phyloP scores from a whole-genome alignment of 306 rosid species.

The Prunus campanulata region DNA sequence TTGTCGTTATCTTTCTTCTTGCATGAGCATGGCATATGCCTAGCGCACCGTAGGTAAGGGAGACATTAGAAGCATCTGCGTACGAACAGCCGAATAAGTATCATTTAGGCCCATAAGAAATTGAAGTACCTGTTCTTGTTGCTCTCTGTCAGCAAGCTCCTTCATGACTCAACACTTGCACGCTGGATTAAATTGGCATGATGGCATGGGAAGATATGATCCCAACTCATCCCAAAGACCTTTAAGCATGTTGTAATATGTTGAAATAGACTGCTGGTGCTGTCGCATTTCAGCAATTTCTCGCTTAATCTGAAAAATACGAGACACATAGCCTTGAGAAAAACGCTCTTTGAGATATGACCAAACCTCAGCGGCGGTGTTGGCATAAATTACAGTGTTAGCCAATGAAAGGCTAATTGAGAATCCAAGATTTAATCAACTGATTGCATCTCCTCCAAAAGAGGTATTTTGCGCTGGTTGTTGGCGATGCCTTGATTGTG shows the following conservation, averaged over 20 bases:
- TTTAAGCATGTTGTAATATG: background rate
- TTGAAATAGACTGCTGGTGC: background rate
- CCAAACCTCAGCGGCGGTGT: too few species aligned
- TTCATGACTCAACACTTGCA: background rate
- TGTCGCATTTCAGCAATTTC: background rate
- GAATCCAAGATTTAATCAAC: too few species aligned
- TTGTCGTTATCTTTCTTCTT: background rate
- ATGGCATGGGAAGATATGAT: background rate
- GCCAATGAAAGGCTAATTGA: too few species aligned
- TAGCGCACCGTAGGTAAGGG: background rate
- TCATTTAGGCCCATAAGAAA: conserved; percentile 5
- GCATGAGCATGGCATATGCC: background rate
- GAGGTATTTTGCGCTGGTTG: too few species aligned
- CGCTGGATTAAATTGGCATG: background rate
- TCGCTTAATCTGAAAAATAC: background rate
- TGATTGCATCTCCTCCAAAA: too few species aligned
- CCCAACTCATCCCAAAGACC: background rate
- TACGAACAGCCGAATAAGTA: background rate
- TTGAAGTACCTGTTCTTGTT: background rate
- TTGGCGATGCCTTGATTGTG: too few species aligned
- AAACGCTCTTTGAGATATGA: background rate
- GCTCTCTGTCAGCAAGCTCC: background rate
- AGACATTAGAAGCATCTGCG: background rate
- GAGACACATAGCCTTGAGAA: background rate
- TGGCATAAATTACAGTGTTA: too few species aligned